Evolutionary conservation across 129 eudicot species (phyloP), one percentile per base, ranked within the genome.

Genomic region (Apium graveolens): DNA sequence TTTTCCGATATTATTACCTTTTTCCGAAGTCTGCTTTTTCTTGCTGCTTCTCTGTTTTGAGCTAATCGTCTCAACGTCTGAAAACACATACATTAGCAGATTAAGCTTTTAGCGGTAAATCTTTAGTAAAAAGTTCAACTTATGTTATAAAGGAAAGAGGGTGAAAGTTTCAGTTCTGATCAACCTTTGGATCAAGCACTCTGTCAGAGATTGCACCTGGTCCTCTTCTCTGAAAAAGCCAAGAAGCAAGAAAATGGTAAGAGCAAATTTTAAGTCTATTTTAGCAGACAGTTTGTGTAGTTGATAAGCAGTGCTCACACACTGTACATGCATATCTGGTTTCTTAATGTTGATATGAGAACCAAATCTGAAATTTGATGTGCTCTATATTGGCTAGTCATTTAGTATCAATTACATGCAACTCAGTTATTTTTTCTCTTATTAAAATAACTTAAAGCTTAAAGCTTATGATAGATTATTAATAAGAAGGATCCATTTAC

Each of bases 21-120:
- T 79, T 92, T 95, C 63, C 97, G 88, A 16, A 95, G 91, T 81
- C 99, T 91, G 88, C 99, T 95, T 80, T 95, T 95, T 78, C 85
- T 88, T 63, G 99, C 99, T 65, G 99, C 99, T 92, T 95, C 99
- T 86, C 99, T 87, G 85, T 95, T 95, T 85, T 95, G 99, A 78
- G 99, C 99, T 80, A 95, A 88, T 51, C 99, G 99, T 82, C 99
- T 88, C 82, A 91, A 78, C 74, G 97, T 95, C 99, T 95, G 90
- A 18, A 86, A 87, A 81, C 35, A 83, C 29, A 76, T 24, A 80
- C n/a, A 74, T 66, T 46, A 76, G 73, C 68, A 72, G 26, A 70
- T 49, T 82, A 48, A 80, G 20, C 42, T 44, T 74, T 41, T 70
- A 17, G 21, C 2, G 8, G 73, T n/a, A 29, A 29, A 26, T 27